Base-by-base conservation (phyloP, 1,139 yeast genomes). In the Saccharomyces hybrid region DNA sequence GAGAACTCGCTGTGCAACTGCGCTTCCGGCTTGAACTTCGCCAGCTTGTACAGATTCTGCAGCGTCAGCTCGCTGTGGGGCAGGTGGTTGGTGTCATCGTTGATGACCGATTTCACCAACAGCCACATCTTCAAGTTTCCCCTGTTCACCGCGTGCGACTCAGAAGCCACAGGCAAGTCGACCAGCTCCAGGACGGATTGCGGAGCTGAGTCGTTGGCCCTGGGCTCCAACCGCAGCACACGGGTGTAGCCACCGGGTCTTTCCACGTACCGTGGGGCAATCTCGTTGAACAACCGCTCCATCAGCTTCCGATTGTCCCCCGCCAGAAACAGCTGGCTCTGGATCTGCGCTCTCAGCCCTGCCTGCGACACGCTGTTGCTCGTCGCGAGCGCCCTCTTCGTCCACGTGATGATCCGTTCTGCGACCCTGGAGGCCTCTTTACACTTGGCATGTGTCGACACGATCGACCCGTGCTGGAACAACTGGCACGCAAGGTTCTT, bases 171-270 rank as follows among this genome's bases (percentile, higher is more conserved):
- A 8, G 80, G 80, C 11, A 86, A 84, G 62, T 88, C 97, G 1
- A 93, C 96, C 53, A 95, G 76, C 71, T 95, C 99, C 55, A 95
- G 70, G 14, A 93, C 84, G 1, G 95, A 84, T 78, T 88, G 93
- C 24, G 95, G 93, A 0, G 98, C 97, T 60, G 85, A 86, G 69
- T 95, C 99, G 61, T 93, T 95, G 53, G 86, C 72, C 63, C 99
- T 78, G 32, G 95, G 90, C 70, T 93, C 98, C 59, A 95, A 75
- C 64, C 82, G 84, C 61, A 91, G 74, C 56, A 91, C 82, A 61
- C 99, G 80, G 12, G 98, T 90, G 74, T 85, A 93, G 1, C 98
- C 98, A 58, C 89, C 88, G 0, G 73, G 69, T 71, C 97, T 79
- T 32, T 73, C 66, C 7, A 75, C 69, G 67, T 87, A 91, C 61